Base-by-base conservation (phyloP, 2,329 filamentous ascomycete genomes). In the Coniochaeta sp. region DNA sequence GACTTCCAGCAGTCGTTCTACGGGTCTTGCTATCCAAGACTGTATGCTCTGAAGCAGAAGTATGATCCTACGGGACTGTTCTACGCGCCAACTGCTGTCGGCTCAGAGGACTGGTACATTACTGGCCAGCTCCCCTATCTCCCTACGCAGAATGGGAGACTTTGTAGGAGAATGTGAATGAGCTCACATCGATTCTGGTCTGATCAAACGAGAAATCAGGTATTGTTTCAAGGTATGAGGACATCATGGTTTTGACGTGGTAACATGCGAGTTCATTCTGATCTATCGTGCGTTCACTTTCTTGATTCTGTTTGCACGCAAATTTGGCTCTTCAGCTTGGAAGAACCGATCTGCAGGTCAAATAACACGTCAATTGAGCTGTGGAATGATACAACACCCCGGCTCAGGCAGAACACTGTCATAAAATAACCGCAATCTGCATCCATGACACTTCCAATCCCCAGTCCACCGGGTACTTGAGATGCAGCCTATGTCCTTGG, bases 51-150 rank as follows among this genome's bases (percentile, higher is more conserved):
- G 0, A 76, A 76, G 68, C 68, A 72, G 62, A 63, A 70, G 61
- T 62, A 71, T 22, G 73, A 76, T 16, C 72, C 73, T n/a, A 66
- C 65, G 28, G 69, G 70, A 7, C 57, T 76, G 0, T 73, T 76
- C 28, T 74, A 73, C 54, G 69, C 71, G 7, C 69, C 71, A 34
- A 72, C 69, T 19, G 73, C 72, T 19, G 72, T 76, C 8, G 74
- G 74, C 0, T 72, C 70, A 7, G 74, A 76, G 62, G 68, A 75
- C 44, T 76, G 74, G 69, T 65, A 72, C 19, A 60, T 56, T 17
- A 56, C 54, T 14, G 54, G 54, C 5, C 54, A 56, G 54, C n/a
- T 36, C 5, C 17, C 31, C 17, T 56, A 36, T 36, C 16, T 36
- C 3, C 54, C 54, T 6, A 56, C 54, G 7, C 31, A 34, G 54